Base-by-base conservation (phyloP, 2,329 filamentous ascomycete species). In the Fusarium incarnatum region DNA sequence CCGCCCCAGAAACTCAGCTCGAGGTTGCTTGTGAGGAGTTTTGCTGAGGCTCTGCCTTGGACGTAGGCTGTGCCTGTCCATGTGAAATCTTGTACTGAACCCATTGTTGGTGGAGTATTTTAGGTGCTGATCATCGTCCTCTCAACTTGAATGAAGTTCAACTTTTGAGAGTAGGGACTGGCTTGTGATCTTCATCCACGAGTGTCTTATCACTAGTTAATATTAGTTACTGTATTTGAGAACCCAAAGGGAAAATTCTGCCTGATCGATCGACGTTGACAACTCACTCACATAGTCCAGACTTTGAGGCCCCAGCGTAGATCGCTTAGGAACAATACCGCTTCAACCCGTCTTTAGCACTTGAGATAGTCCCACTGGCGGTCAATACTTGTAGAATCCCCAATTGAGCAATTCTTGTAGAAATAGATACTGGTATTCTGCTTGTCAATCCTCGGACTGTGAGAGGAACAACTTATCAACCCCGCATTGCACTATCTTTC, bases 1-100 rank as follows among this genome's bases (percentile, higher is more conserved):
- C 83, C 83, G 10, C 81, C 81, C 83, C 81, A 84, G 72, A 85
- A 85, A 71, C 83, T 85, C 22, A 85, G 68, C 10, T 75, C 72
- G 3, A 73, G 56, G 8, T 70, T 50, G 22, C 74, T 70, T 13
- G 74, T 66, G 3, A 81, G 52, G 3, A 82, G 68, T 15, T 64
- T 65, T 0, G 78, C 79, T 7, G 76, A 68, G 10, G 74, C 73
- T 25, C 34, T 60, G 3, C 74, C 74, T n/a, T 64, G 63, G 16
- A 76, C 73, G n/a, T 73, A 75, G 42, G 73, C 42, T 15, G 56
- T 66, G 5, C 67, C 73, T 2, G 27, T 55, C 27, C 69, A 71
- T 1, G 37, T n/a, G 6, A 12, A 11, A 8, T 66, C 53, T 0
- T 56, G 37, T 4, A 64, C 27, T 20, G 67, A 71, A 1, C 67